Evolutionary conservation across 441 rosid species (phyloP), one percentile per base, ranked within the genome.

Genomic region (Gossypium schwendimanii): DNA sequence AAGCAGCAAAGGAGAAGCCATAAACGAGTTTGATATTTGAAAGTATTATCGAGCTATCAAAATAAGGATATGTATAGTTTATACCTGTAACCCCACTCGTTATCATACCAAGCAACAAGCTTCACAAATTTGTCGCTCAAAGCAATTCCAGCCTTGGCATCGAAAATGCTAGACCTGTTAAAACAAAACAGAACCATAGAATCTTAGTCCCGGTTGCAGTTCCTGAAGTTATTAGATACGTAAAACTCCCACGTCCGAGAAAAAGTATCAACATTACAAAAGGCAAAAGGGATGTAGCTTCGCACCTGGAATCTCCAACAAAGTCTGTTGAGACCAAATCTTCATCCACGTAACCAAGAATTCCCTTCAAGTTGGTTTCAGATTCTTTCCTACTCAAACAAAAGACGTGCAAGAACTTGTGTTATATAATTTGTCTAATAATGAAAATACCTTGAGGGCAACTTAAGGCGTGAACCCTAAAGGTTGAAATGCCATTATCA

Each of bases 31-130:
- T 39, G 44, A 39, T 36, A 39, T 39, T 10, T 63, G 3, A 20
- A 18, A 50, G 68, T 63, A 44, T 23, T 14, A 45, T 14, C 14
- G 1, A 21, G 69, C 17, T 12, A 2, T 14, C 0, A 9, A 11
- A 4, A 21, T 47, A 41, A 61, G 49, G 11, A 26, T 9, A 50
- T 14, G 24, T 2, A 21, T n/a, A 50, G 3, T n/a, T 85, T 87
- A 85, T 87, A 87, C 89, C 85, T 86, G 87, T 89, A 89, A 4
- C 91, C 91, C 91, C 87, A 82, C 72, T 83, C 91, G 4, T 87
- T 86, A 76, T 89, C 91, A 52, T 87, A 83, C 91, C 88, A 87
- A 3, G 88, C 78, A 12, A 87, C 89, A 21, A 89, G 77, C 77
- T 89, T 89, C 55, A 77, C 86, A 21, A 87, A 87, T 75, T 81